Evolutionary conservation across 257 asterid species (phyloP), one percentile per base, ranked within the genome.

Genomic region (Salvia hispanica): DNA sequence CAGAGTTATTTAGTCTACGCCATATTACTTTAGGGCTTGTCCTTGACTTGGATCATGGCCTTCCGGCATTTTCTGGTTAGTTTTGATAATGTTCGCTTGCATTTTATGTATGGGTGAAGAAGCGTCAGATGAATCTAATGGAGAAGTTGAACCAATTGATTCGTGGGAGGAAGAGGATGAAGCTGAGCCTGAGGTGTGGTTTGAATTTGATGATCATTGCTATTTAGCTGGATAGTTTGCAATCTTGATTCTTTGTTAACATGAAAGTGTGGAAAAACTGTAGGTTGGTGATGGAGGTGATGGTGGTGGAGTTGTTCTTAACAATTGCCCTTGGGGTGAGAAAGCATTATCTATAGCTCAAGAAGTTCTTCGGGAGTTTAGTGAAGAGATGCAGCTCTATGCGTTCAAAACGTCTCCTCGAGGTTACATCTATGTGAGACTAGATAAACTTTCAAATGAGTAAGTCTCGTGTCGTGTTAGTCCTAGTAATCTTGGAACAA

Each of bases 261-360:
- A 3, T 64, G 8, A 78, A 2, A 5, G 0, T 62, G 47, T 53
- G 64, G 56, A 6, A 65, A 64, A 72, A 34, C 3, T 74, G 66
- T 65, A 93, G 96, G 72, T 90, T 62, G 95, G 94, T 5, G 99
- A 93, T 79, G 99, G 99, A 9, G 96, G 97, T 14, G 94, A 86
- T 54, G 99, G 99, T 4, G 99, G 99, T 47, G 99, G 99, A 50
- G 77, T 93, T 5, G 92, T 81, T 58, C 75, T 93, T 39, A 77
- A 77, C 36, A 81, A 73, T 68, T 93, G 99, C 73, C 53, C 72
- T 4, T 93, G 99, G 99, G 99, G 97, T 14, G 88, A 84, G 77
- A 83, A 73, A 74, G 91, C 86, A 5, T 77, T 90, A 71, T 68
- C 81, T 37, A 69, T 90, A 44, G 95, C 95, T 61, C 75, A 28